phyloP scores from a whole-genome alignment of 345 rosid species.

The Populus simonii region DNA sequence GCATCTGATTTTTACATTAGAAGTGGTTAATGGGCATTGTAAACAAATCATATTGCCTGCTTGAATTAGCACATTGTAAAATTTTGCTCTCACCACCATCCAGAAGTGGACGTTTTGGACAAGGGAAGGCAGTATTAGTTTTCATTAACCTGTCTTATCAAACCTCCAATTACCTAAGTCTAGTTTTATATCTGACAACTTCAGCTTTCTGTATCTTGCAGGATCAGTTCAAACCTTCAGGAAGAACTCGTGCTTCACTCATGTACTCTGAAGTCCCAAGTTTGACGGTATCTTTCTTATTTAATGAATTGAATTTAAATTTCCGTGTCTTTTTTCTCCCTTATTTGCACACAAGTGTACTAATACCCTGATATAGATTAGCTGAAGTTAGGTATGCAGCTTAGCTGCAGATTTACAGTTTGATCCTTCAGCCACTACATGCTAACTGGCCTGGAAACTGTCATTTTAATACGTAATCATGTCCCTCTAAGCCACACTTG shows the following conservation, averaged over 20 bases:
- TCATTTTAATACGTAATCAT: neutral
- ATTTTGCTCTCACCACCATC: neutral
- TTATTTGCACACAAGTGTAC: neutral
- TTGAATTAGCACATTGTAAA: neutral
- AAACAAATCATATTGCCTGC: neutral
- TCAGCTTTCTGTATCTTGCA: conserved; percentile 29
- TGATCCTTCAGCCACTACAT: neutral
- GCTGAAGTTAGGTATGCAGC: neutral
- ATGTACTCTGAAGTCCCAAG: conserved; percentile 42
- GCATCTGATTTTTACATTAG: neutral
- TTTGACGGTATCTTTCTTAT: conserved; percentile 38
- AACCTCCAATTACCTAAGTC: neutral
- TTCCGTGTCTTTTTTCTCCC: neutral
- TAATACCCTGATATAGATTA: neutral
- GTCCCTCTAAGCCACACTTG: neutral
- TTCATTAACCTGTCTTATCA: neutral
- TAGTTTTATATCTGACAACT: neutral
- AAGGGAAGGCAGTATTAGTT: neutral
- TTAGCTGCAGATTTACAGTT: neutral
- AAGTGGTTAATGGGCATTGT: neutral
- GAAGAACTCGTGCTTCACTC: conserved; percentile 44
- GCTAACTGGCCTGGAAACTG: neutral
- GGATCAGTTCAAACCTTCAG: conserved; percentile 65
- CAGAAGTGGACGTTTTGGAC: neutral
- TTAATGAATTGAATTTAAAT: neutral